Evolutionary conservation across 768 basidiomycete species (phyloP), one percentile per base, ranked within the genome.

Genomic region (Phaffia australis): DNA sequence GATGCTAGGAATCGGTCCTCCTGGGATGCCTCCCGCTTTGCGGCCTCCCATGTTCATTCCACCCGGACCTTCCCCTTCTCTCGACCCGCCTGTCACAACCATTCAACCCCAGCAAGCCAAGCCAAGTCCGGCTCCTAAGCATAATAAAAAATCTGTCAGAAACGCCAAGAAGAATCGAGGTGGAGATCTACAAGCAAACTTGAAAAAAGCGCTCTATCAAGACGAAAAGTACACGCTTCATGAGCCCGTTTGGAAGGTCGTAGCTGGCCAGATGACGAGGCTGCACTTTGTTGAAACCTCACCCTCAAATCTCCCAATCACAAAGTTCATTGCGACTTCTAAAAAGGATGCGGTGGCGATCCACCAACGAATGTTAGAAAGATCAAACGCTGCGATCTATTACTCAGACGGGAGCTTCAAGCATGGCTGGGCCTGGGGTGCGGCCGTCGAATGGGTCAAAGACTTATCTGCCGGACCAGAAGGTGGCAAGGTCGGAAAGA

Each of bases 401-500:
- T 69, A 69, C 58, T 69, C 67, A 0, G 67, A 69, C 54, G 67
- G 67, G 0, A 57, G 54, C n/a, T 59, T 59, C 56, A 69, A 69
- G 67, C 63, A 64, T 29, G 67, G 67, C 23, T 69, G 63, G 62
- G 67, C 67, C 8, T 76, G 75, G 75, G 75, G 69, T 25, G 73
- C 75, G 1, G 74, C 75, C 8, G 70, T 76, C n/a, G 73, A 76
- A 60, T 76, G 75, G 75, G 72, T 71, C 57, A 64, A 71, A 14
- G 66, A 71, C 35, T 51, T 60, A 29, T 65, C 69, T 27, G 60
- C 65, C 16, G 52, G 4, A 11, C 35, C 35, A 42, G 52, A 55
- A 23, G 52, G 63, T 0, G 67, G 57, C 23, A 47, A 29, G 29
- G 72, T 73, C 8, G 75, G 73, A 4, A 71, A 63, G 16, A 75